Evolutionary conservation across 371 early-diverging fungal species (phyloP), one percentile per base, ranked within the genome.

Genomic region (Syncephalis fuscata): DNA sequence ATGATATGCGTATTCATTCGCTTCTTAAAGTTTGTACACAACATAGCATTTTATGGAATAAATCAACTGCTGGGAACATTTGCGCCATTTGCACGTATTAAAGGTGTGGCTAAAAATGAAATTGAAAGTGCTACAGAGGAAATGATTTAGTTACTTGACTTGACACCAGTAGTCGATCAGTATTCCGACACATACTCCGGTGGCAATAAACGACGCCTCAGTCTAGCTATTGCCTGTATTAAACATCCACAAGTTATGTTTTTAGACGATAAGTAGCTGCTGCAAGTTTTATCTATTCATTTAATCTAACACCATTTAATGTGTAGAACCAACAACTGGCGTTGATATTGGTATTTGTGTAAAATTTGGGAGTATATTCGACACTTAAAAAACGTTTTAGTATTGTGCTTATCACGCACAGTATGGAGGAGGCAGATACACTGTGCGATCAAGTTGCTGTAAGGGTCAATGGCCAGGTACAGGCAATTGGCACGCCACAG

Each of bases 181-280:
- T 49, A 36, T 2, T 45, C 63, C 8, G 54, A 61, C 39, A 56
- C 57, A 1, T 59, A 76, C 37, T 66, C 67, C 3, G 75, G 78
- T 19, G 73, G 75, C 47, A 73, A 73, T 54, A 63, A 73, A 61
- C 61, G 84, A 53, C 67, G 72, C 40, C 52, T 78, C 16, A 64
- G 66, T 43, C 56, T 78, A 26, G 71, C 71, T 17, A 66, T 76
- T 41, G 76, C 76, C 11, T 52, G 65, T 1, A 52, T 80, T 25
- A 71, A 70, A 36, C 52, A 60, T 16, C 77, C 80, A 24, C 53
- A 55, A 39, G 58, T 74, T 44, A 46, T 77, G 1, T 68, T 81
- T 52, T 46, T 81, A 48, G 82, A 81, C 51, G 74, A 74, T 32
- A 32, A 32, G 32, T 11, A 11, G 4, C 4, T 32, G 11, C 32